phyloP scores from a whole-genome alignment of 805 yeast genomes.

The Lachancea fermentati region DNA sequence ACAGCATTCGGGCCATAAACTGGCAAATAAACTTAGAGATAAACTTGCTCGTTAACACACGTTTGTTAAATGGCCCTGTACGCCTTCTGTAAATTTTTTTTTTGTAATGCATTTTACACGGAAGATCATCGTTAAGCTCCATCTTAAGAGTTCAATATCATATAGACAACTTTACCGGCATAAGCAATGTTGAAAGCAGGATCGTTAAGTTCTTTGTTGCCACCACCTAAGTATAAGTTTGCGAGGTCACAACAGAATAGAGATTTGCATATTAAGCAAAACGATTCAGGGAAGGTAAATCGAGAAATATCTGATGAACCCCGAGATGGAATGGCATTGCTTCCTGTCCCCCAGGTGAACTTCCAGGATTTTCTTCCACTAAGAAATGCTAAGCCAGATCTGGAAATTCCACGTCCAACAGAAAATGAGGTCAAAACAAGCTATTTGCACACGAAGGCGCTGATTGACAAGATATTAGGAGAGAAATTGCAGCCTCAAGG shows the following conservation, averaged over 20 bases:
- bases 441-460: slow-evolving; percentile 49
- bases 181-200: not conserved
- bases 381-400: slow-evolving; percentile 39
- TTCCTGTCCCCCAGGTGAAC: slow-evolving; percentile 34
- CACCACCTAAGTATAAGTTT: too few species aligned
- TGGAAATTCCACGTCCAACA: slow-evolving; percentile 41
- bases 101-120: too few species aligned
- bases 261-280: too few species aligned
- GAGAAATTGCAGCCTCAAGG: slow-evolving; percentile 35
- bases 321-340: too few species aligned
- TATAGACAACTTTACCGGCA: too few species aligned
- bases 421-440: slow-evolving; percentile 43
- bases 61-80: too few species aligned
- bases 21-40: slow-evolving; percentile 23
- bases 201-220: slow-evolving; percentile 7
- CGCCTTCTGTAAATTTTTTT: not conserved
- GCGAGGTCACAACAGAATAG: too few species aligned
- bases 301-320: too few species aligned
- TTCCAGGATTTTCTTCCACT: slow-evolving; percentile 58
- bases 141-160: too few species aligned
- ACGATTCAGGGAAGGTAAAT: too few species aligned
- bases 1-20: slow-evolving; percentile 14
- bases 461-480: slow-evolving; percentile 48
- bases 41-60: slow-evolving; percentile 13
- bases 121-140: too few species aligned